A percentile compares a stretch with the other conserved stretches of the same genome.
Conservation (phyloP, 106 monocot species). For the Allium sativum region DNA sequence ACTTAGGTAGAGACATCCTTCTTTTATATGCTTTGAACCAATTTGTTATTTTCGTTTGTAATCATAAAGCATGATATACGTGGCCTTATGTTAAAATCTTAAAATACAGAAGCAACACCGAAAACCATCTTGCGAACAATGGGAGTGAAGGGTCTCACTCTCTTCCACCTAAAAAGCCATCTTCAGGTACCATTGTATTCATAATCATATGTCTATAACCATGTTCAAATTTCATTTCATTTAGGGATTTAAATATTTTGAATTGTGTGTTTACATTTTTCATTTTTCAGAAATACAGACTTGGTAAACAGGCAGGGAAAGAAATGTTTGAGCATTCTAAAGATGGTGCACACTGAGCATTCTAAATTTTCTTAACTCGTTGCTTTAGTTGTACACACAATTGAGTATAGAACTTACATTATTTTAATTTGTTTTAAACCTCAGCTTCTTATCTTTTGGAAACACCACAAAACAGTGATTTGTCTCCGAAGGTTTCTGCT, state of each 20-base stretch:
- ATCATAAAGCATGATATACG: too few species aligned
- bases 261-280: neutral
- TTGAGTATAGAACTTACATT: neutral
- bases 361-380: slow-evolving; percentile 1
- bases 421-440: neutral
- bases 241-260: neutral
- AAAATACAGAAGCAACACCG: slow-evolving; percentile 76
- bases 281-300: slow-evolving; percentile 59
- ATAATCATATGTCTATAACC: neutral
- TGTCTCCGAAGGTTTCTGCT: slow-evolving; percentile 57
- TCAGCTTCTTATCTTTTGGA: slow-evolving; percentile 71
- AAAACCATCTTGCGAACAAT: slow-evolving; percentile 92
- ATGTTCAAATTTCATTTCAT: neutral
- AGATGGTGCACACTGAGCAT: slow-evolving; percentile 44
- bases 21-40: neutral
- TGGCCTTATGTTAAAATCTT: too few species aligned
- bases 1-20: neutral
- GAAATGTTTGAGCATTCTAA: slow-evolving; percentile 90
- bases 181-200: slow-evolving; percentile 48
- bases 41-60: neutral
- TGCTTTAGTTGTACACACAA: neutral
- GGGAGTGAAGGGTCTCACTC: slow-evolving; percentile 90
- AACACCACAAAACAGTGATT: slow-evolving; percentile 34
- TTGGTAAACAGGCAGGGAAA: slow-evolving; percentile 91
- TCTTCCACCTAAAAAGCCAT: slow-evolving; percentile 96